phyloP scores from a whole-genome alignment of 129 eudicot species.

The Flaveria linearis region DNA sequence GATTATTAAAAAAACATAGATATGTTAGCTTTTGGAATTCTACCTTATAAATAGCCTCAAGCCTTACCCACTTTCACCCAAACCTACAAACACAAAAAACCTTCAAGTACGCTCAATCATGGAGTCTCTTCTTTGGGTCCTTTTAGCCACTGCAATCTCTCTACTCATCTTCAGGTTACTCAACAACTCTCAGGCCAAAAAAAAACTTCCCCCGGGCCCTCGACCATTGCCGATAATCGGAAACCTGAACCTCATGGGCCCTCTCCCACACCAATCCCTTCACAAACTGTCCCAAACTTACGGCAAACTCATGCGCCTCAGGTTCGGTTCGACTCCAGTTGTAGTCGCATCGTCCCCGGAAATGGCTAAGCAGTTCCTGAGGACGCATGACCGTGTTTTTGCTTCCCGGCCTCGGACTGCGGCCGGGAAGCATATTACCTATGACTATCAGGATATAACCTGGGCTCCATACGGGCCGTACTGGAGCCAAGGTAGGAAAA shows the following conservation, averaged over 20 bases:
- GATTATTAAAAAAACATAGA: too few relatives aligned
- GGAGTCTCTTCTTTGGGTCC: conserved; percentile 27
- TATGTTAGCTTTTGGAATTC: too few relatives aligned
- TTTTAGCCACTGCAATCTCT: conserved; percentile 30
- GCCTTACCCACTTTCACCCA: background rate
- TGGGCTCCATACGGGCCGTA: conserved; percentile 56
- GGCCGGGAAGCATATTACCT: conserved; percentile 48
- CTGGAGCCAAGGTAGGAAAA: conserved; percentile 49
- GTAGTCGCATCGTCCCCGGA: conserved; percentile 55
- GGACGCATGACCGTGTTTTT: conserved; percentile 41
- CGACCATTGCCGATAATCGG: conserved; percentile 61
- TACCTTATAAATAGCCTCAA: background rate
- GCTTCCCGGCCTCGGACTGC: conserved; percentile 53
- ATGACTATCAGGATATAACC: conserved; percentile 35
- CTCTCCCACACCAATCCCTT: conserved; percentile 52
- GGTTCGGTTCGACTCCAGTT: conserved; percentile 40
- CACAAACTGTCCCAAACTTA: conserved; percentile 49
- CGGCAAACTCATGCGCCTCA: conserved; percentile 49
- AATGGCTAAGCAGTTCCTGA: conserved; percentile 49
- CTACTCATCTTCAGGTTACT: conserved; percentile 21
- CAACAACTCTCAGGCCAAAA: background rate
- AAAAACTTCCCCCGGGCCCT: conserved; percentile 51
- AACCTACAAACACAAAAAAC: background rate
- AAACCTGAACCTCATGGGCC: conserved; percentile 49
- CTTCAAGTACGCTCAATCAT: background rate